A percentile compares a stretch with the other conserved stretches of the same genome.
These are phyloP conservation scores for Phytophthora pseudosyringae DNA, from an alignment of 352 stramenopile genomes.

Conservation along the genomic window DNA sequence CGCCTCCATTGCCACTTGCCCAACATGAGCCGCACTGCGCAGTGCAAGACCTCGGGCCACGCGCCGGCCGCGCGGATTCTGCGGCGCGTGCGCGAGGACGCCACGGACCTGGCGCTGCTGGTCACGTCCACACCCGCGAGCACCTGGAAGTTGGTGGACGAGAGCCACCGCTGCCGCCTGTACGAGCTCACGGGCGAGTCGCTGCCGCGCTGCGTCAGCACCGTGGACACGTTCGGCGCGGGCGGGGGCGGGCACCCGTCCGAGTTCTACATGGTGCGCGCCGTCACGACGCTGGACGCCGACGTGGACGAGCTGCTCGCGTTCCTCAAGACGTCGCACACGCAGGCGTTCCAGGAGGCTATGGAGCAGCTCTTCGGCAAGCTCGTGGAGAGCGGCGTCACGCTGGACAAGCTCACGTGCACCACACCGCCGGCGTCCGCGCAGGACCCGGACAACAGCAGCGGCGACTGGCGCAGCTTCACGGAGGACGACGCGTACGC, in stretches of 20 bases:
- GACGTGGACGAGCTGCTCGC: conserved; percentile 44
- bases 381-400: conserved; percentile 47
- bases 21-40: no score
- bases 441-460: conserved; percentile 5
- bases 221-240: conserved; percentile 43
- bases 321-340: no score
- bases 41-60: no score
- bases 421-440: conserved; percentile 46
- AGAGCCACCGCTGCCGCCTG: conserved; percentile 50
- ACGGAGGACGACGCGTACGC: conserved; percentile 63
- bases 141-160: conserved; percentile 54
- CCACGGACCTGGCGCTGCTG: conserved; percentile 58
- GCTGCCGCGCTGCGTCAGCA: conserved; percentile 45
- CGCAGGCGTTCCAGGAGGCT: conserved; percentile 32
- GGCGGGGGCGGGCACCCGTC: conserved; percentile 47
- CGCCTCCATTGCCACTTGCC: no score
- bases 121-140: conserved; percentile 39
- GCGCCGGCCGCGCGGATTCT: conserved; percentile 34
- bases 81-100: conserved; percentile 52
- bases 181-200: conserved; percentile 64
- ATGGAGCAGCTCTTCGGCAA: conserved; percentile 70
- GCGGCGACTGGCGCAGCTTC: conserved; percentile 34
- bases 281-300: conserved; percentile 47
- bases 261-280: conserved; percentile 68
- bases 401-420: conserved; percentile 58